Percentiles rank a stretch among this genome's conserved stretches.
These are phyloP conservation scores for Ascobolus immersus DNA, from an alignment of 495 filamentous ascomycete species.

Conservation along the genomic window DNA sequence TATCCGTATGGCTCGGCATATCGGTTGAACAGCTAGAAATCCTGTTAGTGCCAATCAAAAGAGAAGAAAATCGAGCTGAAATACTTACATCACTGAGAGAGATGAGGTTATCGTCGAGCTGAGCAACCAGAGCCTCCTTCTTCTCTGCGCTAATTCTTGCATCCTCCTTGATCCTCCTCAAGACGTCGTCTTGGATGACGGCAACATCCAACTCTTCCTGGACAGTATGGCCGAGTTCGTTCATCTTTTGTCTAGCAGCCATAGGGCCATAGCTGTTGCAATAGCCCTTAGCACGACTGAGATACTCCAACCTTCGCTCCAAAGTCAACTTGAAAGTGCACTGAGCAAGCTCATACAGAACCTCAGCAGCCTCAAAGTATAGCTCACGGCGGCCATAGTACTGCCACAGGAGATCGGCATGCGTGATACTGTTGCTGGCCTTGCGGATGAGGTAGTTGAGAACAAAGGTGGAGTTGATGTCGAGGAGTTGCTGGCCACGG, in stretches of 20 bases:
- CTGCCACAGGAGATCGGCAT: slow-evolving; percentile 78
- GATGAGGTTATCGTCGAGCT: slow-evolving; percentile 49
- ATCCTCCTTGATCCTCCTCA: slow-evolving; percentile 55
- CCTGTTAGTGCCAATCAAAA: slow-evolving; percentile 13
- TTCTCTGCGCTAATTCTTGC: slow-evolving; percentile 33
- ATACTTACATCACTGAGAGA: slow-evolving; percentile 43
- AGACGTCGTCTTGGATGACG: slow-evolving; percentile 77
- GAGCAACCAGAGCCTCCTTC: slow-evolving; percentile 30
- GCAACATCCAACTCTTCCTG: slow-evolving; percentile 75
- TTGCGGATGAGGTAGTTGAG: slow-evolving; percentile 62
- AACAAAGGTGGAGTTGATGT: slow-evolving; percentile 57
- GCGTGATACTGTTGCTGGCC: slow-evolving; percentile 35
- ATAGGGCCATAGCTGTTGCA: slow-evolving; percentile 12
- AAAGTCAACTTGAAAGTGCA: slow-evolving; percentile 51
- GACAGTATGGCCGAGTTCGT: slow-evolving; percentile 44
- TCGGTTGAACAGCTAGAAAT: slow-evolving; percentile 53
- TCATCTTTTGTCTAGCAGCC: slow-evolving; percentile 15
- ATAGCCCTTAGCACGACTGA: slow-evolving; percentile 48
- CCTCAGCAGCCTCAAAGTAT: slow-evolving; percentile 62
- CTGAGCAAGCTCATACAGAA: slow-evolving; percentile 60
- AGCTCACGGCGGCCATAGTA: slow-evolving; percentile 58
- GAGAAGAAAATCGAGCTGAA: slow-evolving; percentile 1
- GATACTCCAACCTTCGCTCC: slow-evolving; percentile 60
- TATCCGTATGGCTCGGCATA: slow-evolving; percentile 74
- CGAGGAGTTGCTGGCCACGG: slow-evolving; percentile 59